Base-by-base conservation (phyloP, 495 filamentous ascomycete genomes). In the Aspergillus sclerotioniger region DNA sequence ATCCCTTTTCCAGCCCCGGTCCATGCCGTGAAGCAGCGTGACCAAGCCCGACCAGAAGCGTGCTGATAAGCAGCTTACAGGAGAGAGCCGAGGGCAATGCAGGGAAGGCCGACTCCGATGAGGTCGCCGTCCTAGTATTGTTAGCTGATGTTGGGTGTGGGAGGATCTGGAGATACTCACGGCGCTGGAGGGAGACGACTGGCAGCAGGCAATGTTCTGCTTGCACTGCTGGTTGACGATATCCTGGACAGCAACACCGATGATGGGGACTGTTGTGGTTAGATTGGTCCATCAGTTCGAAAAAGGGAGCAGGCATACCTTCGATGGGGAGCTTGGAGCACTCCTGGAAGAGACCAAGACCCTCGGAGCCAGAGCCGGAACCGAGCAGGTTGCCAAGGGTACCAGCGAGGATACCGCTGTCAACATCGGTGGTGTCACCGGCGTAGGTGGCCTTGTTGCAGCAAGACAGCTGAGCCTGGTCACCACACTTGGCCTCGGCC, bases 161-260 rank as follows among this genome's bases (percentile, higher is more conserved):
- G 9, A 29, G 15, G 16, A 50, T 13, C 33, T 1, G 10, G 17
- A 46, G 20, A 41, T 39, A 59, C 76, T 66, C 54, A 76, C 72
- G 53, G 75, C 71, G 32, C 57, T 57, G 61, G 64, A 63, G 33
- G 66, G 66, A 54, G 74, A 74, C 67, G 71, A 65, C 72, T 80
- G 77, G 74, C 77, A 80, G 65, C 77, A 80, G 60, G 77, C 77
- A 62, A 75, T 74, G 66, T 72, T 76, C 71, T 77, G 74, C 71
- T 78, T 77, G 77, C 77, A 80, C 62, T 77, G 67, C 68, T 63
- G 67, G 65, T 78, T 68, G 60, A 79, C 53, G 29, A 80, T 47
- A 52, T 80, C 77, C 48, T 67, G 48, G 19, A 78, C 58, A 31
- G 70, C 67, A 32, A 72, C 47, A 19, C 45, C 57, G 20, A 66